Percentiles rank a stretch among this genome's conserved stretches.
Evolutionary conservation across 2,329 filamentous ascomycete species (phyloP).

Genomic region (Colletotrichum sojae): DNA sequence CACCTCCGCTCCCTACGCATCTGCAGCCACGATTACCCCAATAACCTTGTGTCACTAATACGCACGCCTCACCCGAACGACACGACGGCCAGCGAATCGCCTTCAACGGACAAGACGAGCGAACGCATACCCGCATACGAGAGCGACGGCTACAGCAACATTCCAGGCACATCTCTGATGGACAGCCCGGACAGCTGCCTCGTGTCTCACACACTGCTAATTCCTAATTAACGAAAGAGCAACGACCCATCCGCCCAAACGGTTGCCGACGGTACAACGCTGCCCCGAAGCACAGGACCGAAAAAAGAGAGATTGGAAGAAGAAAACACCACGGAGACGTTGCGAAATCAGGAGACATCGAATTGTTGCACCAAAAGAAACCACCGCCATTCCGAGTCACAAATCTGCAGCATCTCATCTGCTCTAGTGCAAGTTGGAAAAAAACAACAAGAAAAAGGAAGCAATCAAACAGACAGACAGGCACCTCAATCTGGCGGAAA

Average conservation of each 20-base stretch:
- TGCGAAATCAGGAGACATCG: neutral
- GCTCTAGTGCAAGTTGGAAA: neutral
- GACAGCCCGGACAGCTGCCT: constrained; percentile 13
- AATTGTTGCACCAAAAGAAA: constrained; percentile 5
- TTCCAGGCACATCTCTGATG: constrained; percentile 24
- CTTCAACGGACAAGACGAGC: constrained; percentile 15
- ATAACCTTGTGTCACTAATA: constrained; percentile 23
- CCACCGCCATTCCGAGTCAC: constrained; percentile 10
- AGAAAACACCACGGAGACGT: constrained; percentile 2
- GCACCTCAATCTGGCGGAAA: neutral
- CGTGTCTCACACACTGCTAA: constrained; percentile 26
- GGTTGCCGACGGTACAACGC: neutral
- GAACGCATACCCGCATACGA: constrained; percentile 12
- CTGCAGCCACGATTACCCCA: constrained; percentile 23
- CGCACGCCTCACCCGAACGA: constrained; percentile 19
- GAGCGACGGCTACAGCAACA: neutral
- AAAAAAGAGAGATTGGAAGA: neutral
- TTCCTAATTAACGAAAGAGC: constrained; percentile 32
- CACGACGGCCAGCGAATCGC: constrained; percentile 21
- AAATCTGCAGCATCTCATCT: constrained; percentile 24
- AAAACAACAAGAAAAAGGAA: constrained; percentile 22
- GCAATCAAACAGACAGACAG: neutral
- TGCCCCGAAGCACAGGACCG: neutral
- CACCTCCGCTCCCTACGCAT: constrained; percentile 17
- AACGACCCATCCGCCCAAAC: constrained; percentile 10